phyloP scores from a whole-genome alignment of 2,329 filamentous ascomycete species.

The Cordyceps militaris region DNA sequence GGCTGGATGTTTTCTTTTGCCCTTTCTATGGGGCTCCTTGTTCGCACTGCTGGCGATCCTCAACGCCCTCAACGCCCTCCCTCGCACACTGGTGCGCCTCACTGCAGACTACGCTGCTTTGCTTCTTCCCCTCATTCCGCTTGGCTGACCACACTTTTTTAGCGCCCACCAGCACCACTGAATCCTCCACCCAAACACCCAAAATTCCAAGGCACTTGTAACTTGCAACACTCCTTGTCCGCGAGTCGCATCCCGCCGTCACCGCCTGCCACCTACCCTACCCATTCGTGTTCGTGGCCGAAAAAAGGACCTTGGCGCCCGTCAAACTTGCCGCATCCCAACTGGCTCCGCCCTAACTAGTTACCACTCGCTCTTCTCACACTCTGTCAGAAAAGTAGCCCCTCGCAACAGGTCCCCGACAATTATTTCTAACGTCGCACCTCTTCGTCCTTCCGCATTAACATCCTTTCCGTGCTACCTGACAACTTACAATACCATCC shows the following conservation, averaged over 20 bases:
- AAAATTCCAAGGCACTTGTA: not conserved
- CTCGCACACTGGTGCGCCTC: not conserved
- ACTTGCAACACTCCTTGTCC: conserved; percentile 5
- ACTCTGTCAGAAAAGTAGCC: conserved; percentile 6
- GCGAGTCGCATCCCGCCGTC: conserved; percentile 14
- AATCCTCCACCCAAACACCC: conserved; percentile 2
- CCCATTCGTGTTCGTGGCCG: not conserved
- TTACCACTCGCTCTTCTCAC: conserved; percentile 1
- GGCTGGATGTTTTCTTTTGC: conserved; percentile 2
- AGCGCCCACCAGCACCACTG: conserved; percentile 10
- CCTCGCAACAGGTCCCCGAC: conserved; percentile 3
- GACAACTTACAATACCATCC: conserved; percentile 1
- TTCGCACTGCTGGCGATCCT: conserved; percentile 5
- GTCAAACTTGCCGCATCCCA: conserved; percentile 3
- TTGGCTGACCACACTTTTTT: conserved; percentile 14
- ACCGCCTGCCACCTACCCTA: conserved; percentile 15
- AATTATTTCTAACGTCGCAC: conserved; percentile 5
- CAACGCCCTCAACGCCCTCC: not conserved
- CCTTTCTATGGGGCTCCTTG: conserved; percentile 7
- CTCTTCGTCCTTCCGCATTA: not conserved
- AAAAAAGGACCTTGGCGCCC: conserved; percentile 13
- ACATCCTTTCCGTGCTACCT: not conserved
- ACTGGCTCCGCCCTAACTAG: conserved; percentile 3
- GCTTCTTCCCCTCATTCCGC: conserved; percentile 11
- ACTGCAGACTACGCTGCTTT: conserved; percentile 4